A percentile compares a stretch with the other conserved stretches of the same genome.
phyloP scores from a whole-genome alignment of 345 rosid genomes.

The Carallia brachiata region DNA sequence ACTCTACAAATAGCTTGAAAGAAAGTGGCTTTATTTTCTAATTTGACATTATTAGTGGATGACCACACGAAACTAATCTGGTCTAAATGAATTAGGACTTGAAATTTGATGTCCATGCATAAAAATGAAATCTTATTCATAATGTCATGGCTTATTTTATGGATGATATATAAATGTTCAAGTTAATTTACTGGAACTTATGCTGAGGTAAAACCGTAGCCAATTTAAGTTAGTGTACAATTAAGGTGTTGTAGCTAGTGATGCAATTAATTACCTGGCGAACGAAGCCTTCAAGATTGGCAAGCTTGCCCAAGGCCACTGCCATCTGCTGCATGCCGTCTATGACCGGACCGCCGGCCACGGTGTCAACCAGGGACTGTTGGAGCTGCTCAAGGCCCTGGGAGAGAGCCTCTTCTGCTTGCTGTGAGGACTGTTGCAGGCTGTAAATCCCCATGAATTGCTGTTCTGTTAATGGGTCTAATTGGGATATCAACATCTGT shows the following conservation, averaged over 20 bases:
- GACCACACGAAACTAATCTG: too few relatives aligned
- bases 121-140: too few relatives aligned
- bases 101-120: too few relatives aligned
- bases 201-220: too few relatives aligned
- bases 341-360: conserved; percentile 46
- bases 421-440: conserved; percentile 89
- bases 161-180: too few relatives aligned
- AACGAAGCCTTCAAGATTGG: conserved; percentile 89
- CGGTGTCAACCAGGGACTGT: conserved; percentile 81
- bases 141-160: too few relatives aligned
- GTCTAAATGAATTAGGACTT: too few relatives aligned
- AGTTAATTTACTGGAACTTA: too few relatives aligned
- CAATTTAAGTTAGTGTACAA: too few relatives aligned
- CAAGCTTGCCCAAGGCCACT: conserved; percentile 78
- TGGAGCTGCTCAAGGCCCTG: conserved; percentile 94
- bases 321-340: conserved; percentile 98
- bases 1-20: conserved; percentile 18
- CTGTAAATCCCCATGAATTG: conserved; percentile 89
- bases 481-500: conserved; percentile 76
- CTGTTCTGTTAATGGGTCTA: conserved; percentile 88
- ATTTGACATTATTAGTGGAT: too few relatives aligned
- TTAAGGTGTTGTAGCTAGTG: neutral
- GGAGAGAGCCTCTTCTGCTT: conserved; percentile 91
- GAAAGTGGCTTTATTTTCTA: too few relatives aligned
- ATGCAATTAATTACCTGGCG: conserved; percentile 64